Evolutionary conservation across 352 stramenopile species (phyloP), one percentile per base, ranked within the genome.

Genomic region (Phytophthora macrochlamydospora): DNA sequence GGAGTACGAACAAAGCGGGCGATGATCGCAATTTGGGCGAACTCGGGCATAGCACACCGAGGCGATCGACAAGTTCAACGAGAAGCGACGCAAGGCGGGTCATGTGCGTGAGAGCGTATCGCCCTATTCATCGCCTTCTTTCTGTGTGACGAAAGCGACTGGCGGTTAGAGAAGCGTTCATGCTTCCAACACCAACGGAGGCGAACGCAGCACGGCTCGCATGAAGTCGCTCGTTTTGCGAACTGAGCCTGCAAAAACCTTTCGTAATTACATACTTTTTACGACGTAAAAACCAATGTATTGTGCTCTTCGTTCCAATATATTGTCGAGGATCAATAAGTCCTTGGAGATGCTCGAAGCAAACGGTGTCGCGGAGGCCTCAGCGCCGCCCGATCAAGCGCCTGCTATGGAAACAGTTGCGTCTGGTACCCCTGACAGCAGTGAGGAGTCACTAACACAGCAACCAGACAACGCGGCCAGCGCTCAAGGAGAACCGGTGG

Each of bases 11-110:
- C 75, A 57, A 95, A 95, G 1, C 83, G 81, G 3, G 85, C 75
- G 18, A 93, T 76, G 46, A 95, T 87, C 24, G 75, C 59, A 31
- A 90, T 79, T 65, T 95, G 87, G 29, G 85, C 83, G 51, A 93
- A 95, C 49, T 92, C 83, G 1, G 87, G 87, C 48, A 93, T 83
- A 2, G 74, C 56, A 24, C 18, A 24, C 18, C 18, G 18, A 24
- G 18, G 18, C 18, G 18, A 24, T 24, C 18, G 18, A 24, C 18
- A 24, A 24, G 18, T 0, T 24, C 18, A 24, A 24, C 18, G 18
- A 24, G 18, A 24, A 24, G 18, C 18, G 18, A 24, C 18, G 18
- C 18, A 24, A 24, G 18, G 18, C 18, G 18, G 18, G 0, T 24
- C 18, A 24, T 24, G 18, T 24, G 18, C 18, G 18, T 24, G 18